phyloP scores from a whole-genome alignment of 441 rosid genomes.

The Croton laevigatus region DNA sequence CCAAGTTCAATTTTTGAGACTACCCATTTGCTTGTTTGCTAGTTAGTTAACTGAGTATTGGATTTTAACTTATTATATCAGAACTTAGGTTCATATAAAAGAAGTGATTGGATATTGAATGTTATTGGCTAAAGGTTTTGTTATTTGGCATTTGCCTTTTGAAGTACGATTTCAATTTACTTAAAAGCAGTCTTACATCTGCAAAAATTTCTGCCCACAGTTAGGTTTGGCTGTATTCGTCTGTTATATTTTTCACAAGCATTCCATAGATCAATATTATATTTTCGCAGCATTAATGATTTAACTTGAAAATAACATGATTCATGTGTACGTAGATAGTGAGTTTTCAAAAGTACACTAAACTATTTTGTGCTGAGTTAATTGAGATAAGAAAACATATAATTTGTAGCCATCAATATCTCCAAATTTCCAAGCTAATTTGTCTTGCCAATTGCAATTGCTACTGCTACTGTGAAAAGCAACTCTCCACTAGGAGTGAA shows the following conservation, averaged over 20 bases:
- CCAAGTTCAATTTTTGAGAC: background rate
- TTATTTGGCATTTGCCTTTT: background rate
- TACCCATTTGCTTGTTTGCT: constrained; percentile 19
- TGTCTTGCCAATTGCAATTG: background rate
- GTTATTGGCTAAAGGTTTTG: background rate
- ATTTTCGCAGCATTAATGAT: background rate
- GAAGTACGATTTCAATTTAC: background rate
- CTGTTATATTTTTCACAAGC: background rate
- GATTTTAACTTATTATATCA: constrained; percentile 4
- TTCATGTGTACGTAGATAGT: background rate
- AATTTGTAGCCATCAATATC: background rate
- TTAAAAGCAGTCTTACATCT: background rate
- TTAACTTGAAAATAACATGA: background rate
- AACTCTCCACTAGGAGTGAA: background rate
- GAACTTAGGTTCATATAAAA: constrained; percentile 2
- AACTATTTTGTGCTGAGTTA: background rate
- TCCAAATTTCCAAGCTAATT: background rate
- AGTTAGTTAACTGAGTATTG: background rate
- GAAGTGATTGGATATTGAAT: background rate
- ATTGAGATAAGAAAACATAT: background rate
- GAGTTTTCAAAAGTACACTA: background rate
- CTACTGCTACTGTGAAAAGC: background rate
- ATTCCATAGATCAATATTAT: background rate
- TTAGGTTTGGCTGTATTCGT: background rate
- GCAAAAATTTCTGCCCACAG: background rate